A percentile compares a stretch with the other conserved stretches of the same genome.
phyloP scores from a whole-genome alignment of 805 yeast genomes.

The Lipomyces lipofer region DNA sequence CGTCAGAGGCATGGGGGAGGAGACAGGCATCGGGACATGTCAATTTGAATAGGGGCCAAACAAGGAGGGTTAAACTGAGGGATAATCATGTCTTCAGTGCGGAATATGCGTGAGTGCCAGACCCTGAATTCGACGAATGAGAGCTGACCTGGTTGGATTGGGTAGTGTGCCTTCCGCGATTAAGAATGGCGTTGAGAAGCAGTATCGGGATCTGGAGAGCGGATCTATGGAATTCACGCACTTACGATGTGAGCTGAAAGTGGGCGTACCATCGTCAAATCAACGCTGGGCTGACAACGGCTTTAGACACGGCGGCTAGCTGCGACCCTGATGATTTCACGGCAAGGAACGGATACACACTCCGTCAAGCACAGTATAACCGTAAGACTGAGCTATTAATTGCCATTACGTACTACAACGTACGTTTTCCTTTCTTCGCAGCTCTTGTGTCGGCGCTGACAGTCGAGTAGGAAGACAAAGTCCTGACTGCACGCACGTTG shows the following conservation, averaged over 20 bases:
- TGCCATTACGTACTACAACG: slow-evolving; percentile 65
- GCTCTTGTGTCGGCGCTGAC: too few relatives aligned
- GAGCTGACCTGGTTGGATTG: slow-evolving; percentile 4
- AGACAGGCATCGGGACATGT: slow-evolving; percentile 35
- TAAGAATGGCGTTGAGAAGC: slow-evolving; percentile 40
- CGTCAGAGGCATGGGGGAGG: slow-evolving; percentile 36
- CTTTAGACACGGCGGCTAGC: slow-evolving; percentile 54
- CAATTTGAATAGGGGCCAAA: slow-evolving; percentile 38
- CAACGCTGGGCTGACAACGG: too few relatives aligned
- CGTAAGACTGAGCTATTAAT: slow-evolving; percentile 62
- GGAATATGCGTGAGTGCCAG: slow-evolving; percentile 24
- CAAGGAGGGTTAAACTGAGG: slow-evolving; percentile 43
- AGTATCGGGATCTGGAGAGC: slow-evolving; percentile 42
- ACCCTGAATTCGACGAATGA: neutral
- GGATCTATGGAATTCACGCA: slow-evolving; percentile 54
- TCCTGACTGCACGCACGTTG: slow-evolving; percentile 58
- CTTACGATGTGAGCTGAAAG: slow-evolving; percentile 49
- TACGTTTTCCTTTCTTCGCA: too few relatives aligned
- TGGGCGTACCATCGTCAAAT: neutral
- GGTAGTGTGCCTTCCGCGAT: slow-evolving; percentile 45
- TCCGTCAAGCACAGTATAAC: slow-evolving; percentile 58
- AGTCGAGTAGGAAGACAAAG: slow-evolving; percentile 70
- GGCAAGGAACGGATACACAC: slow-evolving; percentile 53
- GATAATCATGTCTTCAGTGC: slow-evolving; percentile 39
- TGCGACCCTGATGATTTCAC: slow-evolving; percentile 70